Conservation (phyloP, 2,329 filamentous ascomycete species). For the Magnaporthiopsis poae region DNA sequence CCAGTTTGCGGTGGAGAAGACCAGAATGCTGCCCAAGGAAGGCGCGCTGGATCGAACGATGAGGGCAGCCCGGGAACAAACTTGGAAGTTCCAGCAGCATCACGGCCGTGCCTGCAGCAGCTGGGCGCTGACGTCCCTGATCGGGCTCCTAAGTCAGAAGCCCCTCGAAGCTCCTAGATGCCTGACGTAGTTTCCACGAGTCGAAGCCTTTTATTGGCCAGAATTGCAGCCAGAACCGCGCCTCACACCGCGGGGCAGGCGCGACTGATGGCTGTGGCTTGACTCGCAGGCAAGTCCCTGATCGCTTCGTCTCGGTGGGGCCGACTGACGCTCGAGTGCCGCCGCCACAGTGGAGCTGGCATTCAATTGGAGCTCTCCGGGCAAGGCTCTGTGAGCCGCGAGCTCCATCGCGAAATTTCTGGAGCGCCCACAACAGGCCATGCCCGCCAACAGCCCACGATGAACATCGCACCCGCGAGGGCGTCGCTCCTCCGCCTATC, state of each 20-base stretch:
- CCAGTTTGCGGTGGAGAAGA: neutral
- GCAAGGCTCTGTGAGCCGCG: neutral
- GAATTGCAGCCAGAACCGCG: neutral
- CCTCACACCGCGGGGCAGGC: too few species aligned
- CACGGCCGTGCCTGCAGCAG: neutral
- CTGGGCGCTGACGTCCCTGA: neutral
- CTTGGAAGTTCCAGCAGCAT: neutral
- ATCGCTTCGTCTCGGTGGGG: too few species aligned
- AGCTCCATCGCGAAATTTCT: neutral
- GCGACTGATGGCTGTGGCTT: too few species aligned
- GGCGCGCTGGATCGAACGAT: neutral
- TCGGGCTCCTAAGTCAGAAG: neutral
- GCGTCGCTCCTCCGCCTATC: conserved; percentile 27
- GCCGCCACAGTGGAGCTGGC: too few species aligned
- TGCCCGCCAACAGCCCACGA: conserved; percentile 7
- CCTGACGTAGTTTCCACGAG: neutral
- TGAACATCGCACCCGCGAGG: conserved; percentile 13
- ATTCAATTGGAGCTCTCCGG: too few species aligned
- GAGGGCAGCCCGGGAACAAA: neutral
- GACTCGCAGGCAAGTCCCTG: too few species aligned
- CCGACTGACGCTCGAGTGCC: too few species aligned
- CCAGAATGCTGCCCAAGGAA: conserved; percentile 1
- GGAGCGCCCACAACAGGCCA: neutral
- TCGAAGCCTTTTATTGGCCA: neutral
- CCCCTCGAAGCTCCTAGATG: neutral